Conservation (phyloP, 176 grass and related monocot species). For the Raddia guianensis region DNA sequence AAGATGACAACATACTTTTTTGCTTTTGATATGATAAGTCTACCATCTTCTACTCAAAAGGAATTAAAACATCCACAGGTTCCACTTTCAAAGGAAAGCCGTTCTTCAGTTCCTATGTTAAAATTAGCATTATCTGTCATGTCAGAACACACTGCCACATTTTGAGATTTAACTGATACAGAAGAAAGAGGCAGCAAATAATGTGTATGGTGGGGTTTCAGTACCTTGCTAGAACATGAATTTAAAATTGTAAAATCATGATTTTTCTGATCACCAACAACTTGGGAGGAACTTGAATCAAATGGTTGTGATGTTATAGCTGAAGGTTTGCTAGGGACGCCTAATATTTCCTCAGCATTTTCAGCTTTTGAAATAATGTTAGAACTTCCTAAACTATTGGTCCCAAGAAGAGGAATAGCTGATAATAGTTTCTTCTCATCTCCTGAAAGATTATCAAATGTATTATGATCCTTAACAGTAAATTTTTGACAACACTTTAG, state of each 20-base stretch:
- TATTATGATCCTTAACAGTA: constrained; percentile 22
- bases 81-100: constrained; percentile 56
- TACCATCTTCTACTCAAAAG: constrained; percentile 50
- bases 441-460: neutral
- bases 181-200: constrained; percentile 25
- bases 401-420: constrained; percentile 21
- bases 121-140: constrained; percentile 20
- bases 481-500: neutral
- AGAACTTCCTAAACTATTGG: constrained; percentile 39
- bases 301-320: neutral
- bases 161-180: neutral
- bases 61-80: constrained; percentile 36
- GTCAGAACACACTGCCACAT: neutral
- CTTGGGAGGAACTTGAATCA: constrained; percentile 27
- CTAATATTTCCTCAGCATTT: constrained; percentile 28
- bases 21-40: constrained; percentile 39
- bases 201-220: constrained; percentile 9
- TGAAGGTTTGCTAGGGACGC: constrained; percentile 24
- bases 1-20: constrained; percentile 41
- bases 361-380: constrained; percentile 41
- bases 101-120: constrained; percentile 46
- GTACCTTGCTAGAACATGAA: constrained; percentile 37
- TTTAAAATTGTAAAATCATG: constrained; percentile 21
- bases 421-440: constrained; percentile 25
- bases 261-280: constrained; percentile 23